Evolutionary conservation across 2,329 filamentous ascomycete species (phyloP).

Genomic region (Trichoderma afroharzianum): DNA sequence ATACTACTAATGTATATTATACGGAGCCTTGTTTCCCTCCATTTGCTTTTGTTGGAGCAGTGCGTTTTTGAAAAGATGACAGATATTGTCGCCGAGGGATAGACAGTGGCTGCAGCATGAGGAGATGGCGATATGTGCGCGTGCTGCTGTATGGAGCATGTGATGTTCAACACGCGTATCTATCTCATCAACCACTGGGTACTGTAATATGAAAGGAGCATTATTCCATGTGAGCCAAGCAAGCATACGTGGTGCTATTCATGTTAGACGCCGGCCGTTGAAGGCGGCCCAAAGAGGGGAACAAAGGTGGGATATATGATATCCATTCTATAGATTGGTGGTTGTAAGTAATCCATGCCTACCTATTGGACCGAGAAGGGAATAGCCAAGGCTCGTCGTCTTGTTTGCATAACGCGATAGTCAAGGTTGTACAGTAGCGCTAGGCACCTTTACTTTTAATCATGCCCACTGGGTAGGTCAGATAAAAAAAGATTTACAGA

Average conservation of each 20-base stretch:
- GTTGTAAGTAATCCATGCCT: too few relatives aligned
- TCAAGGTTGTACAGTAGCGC: not conserved
- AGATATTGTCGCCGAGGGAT: not conserved
- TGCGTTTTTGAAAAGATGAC: not conserved
- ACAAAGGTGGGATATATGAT: not conserved
- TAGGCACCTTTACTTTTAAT: not conserved
- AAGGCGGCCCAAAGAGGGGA: constrained; percentile 10
- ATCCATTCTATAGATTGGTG: not conserved
- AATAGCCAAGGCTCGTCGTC: not conserved
- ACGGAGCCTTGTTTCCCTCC: not conserved
- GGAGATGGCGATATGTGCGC: not conserved
- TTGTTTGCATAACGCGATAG: not conserved
- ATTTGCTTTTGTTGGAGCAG: not conserved
- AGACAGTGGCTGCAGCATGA: not conserved
- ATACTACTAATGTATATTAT: constrained; percentile 5
- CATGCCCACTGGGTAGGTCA: not conserved
- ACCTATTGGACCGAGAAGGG: not conserved
- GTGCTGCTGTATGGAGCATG: not conserved
- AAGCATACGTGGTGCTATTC: not conserved
- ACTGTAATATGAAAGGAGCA: not conserved
- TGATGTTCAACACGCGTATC: not conserved
- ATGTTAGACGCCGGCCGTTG: constrained; percentile 16
- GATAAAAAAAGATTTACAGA: not conserved
- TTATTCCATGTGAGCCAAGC: not conserved
- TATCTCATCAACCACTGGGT: not conserved